Conservation (phyloP, 192 early-diverging fungal species). For the Fimicolochytrium jonesii region DNA sequence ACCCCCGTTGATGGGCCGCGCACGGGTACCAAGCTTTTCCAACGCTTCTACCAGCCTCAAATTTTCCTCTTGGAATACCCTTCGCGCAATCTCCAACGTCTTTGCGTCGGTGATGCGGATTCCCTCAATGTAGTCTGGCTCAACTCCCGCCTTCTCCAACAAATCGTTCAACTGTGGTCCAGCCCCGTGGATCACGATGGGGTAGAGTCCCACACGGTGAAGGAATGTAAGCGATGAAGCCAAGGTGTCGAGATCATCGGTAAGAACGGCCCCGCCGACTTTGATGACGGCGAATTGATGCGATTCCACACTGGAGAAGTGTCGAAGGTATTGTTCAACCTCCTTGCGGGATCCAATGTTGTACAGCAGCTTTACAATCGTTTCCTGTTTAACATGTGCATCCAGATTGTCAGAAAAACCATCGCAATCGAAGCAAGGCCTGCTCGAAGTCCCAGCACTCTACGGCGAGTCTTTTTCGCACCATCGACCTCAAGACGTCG, state of each 20-base stretch:
- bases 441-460: no score
- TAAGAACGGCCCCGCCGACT: constrained; percentile 93
- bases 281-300: constrained; percentile 99
- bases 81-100: constrained; percentile 89
- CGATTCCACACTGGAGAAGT: constrained; percentile 95
- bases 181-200: constrained; percentile 97
- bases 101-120: constrained; percentile 95
- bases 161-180: constrained; percentile 94
- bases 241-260: constrained; percentile 90
- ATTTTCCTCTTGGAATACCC: constrained; percentile 94
- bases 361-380: constrained; percentile 73
- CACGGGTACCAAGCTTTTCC: constrained; percentile 89
- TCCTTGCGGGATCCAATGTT: constrained; percentile 99
- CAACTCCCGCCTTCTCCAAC: constrained; percentile 87
- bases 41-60: constrained; percentile 95
- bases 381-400: constrained; percentile 38
- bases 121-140: constrained; percentile 94
- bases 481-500: no score
- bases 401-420: no score
- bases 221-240: constrained; percentile 95
- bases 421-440: no score
- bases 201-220: constrained; percentile 95
- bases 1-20: constrained; percentile 92
- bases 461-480: no score
- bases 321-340: constrained; percentile 95